A percentile compares a stretch with the other conserved stretches of the same genome.
These are phyloP conservation scores for Epichloe gansuensis DNA, from an alignment of 2,329 filamentous ascomycete genomes.

Conservation along the genomic window DNA sequence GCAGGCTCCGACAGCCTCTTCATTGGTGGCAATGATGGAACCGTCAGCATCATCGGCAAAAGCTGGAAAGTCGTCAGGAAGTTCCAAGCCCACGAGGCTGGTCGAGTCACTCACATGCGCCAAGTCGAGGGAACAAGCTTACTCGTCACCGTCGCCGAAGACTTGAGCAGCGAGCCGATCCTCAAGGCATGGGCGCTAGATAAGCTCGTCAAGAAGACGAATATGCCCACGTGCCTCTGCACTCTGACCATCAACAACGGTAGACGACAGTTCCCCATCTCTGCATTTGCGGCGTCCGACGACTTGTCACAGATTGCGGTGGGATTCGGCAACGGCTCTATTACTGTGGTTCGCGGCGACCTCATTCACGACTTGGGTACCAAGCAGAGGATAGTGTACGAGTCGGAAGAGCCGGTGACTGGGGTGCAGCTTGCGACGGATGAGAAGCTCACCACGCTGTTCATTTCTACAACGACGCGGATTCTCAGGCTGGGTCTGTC, in stretches of 20 bases:
- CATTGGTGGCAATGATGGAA: constrained; percentile 72
- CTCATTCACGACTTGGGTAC: constrained; percentile 90
- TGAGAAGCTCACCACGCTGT: constrained; percentile 57
- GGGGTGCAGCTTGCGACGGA: constrained; percentile 66
- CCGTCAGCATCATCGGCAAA: constrained; percentile 75
- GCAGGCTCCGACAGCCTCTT: constrained; percentile 85
- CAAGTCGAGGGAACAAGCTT: constrained; percentile 80
- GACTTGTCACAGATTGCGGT: constrained; percentile 88
- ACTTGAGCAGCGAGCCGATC: constrained; percentile 73
- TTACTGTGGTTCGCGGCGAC: constrained; percentile 87
- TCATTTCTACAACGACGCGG: constrained; percentile 80
- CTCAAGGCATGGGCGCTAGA: constrained; percentile 97
- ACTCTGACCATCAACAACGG: constrained; percentile 80
- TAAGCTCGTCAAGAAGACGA: constrained; percentile 87
- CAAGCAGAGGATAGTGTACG: constrained; percentile 86
- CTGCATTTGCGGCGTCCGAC: constrained; percentile 74
- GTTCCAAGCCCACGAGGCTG: constrained; percentile 75
- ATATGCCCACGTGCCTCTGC: constrained; percentile 75
- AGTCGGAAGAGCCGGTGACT: constrained; percentile 92
- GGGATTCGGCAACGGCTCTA: constrained; percentile 89
- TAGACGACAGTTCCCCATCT: constrained; percentile 85
- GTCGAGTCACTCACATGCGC: constrained; percentile 78
- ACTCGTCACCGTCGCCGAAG: constrained; percentile 77
- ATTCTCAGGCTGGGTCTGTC: constrained; percentile 80
- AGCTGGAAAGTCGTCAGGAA: constrained; percentile 75